Conservation (phyloP, 176 grass and related monocot species). For the Rhipidocladum racemiflorum region DNA sequence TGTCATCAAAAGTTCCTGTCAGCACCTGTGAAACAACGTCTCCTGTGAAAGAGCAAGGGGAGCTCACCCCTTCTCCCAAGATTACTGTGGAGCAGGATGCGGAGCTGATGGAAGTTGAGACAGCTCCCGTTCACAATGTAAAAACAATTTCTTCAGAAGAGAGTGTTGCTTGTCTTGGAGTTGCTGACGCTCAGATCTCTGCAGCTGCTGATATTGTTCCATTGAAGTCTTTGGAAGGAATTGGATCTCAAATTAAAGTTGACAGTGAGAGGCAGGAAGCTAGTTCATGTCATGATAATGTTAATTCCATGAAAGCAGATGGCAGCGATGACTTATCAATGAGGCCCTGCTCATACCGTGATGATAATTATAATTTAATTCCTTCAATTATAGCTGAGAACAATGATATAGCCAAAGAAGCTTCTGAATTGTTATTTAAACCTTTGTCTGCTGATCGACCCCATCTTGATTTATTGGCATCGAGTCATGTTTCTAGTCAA, state of each 20-base stretch:
- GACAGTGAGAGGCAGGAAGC: constrained; percentile 17
- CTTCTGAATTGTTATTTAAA: constrained; percentile 38
- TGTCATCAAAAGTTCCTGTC: constrained; percentile 35
- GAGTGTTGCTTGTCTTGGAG: constrained; percentile 29
- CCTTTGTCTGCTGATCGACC: constrained; percentile 31
- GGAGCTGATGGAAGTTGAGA: constrained; percentile 31
- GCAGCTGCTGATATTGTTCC: constrained; percentile 24
- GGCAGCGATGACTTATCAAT: neutral
- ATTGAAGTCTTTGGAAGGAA: constrained; percentile 16
- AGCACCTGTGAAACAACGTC: neutral
- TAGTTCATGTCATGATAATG: constrained; percentile 31
- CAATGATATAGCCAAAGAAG: constrained; percentile 33
- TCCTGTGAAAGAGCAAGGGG: constrained; percentile 32
- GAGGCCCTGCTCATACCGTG: constrained; percentile 21
- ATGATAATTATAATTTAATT: constrained; percentile 42
- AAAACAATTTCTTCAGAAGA: constrained; percentile 42
- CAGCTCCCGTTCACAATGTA: constrained; percentile 11
- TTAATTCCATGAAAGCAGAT: constrained; percentile 27
- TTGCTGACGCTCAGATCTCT: neutral
- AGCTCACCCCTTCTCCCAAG: constrained; percentile 12
- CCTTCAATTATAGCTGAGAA: constrained; percentile 45
- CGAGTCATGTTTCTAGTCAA: constrained; percentile 32
- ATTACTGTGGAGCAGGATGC: constrained; percentile 12
- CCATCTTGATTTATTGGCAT: constrained; percentile 41
- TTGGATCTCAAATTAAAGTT: constrained; percentile 15